Evolutionary conservation across 208 protist species (phyloP).

Genomic region (Ichthyophonus hoferi): DNA sequence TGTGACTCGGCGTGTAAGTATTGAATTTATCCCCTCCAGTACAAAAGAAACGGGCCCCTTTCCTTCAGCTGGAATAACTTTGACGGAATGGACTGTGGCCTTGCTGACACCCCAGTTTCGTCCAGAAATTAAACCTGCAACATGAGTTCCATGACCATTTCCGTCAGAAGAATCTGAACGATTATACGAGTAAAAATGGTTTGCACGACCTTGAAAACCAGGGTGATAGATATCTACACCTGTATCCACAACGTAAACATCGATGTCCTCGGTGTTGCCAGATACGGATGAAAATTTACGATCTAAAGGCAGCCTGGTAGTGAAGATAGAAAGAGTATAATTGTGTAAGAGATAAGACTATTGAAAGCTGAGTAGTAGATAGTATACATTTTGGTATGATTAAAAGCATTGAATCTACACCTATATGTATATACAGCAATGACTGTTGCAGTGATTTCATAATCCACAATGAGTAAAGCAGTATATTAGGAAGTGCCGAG

Average conservation of each 20-base stretch:
- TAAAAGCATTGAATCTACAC: too few species aligned
- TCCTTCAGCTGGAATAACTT: background rate
- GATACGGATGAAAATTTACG: background rate
- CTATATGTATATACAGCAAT: too few species aligned
- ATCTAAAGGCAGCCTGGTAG: background rate
- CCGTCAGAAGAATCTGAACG: background rate
- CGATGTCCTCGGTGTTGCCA: background rate
- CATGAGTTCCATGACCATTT: constrained; percentile 32
- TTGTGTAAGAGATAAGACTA: background rate
- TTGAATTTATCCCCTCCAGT: background rate
- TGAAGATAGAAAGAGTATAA: background rate
- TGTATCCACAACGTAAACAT: constrained; percentile 24
- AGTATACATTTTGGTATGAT: too few species aligned
- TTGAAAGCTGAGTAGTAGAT: too few species aligned
- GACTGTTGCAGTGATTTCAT: too few species aligned
- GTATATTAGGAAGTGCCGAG: background rate
- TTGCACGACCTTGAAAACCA: constrained; percentile 24
- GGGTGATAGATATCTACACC: constrained; percentile 6
- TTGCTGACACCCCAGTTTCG: background rate
- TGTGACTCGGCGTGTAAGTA: background rate
- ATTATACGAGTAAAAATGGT: background rate
- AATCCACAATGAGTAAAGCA: background rate
- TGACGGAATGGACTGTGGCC: background rate
- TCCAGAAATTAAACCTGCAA: background rate
- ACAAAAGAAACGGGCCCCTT: background rate